Evolutionary conservation across 2,329 filamentous ascomycete genomes (phyloP).

Genomic region (Pyrenochaeta sp.): DNA sequence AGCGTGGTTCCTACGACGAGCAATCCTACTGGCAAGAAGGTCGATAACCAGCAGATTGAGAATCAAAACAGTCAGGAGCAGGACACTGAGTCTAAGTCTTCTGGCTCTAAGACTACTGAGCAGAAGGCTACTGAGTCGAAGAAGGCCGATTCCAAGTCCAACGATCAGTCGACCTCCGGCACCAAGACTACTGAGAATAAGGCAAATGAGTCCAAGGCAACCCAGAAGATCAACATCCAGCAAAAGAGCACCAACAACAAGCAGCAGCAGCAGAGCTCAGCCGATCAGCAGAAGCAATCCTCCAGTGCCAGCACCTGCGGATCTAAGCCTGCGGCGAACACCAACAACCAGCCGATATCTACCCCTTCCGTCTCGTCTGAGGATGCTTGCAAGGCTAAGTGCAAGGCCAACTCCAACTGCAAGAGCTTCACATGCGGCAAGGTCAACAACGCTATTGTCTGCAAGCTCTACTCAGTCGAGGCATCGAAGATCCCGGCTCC

Average conservation of each 20-base stretch:
- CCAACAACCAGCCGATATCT: constrained; percentile 14
- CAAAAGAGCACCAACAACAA: neutral
- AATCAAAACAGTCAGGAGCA: too few species aligned
- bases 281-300: constrained; percentile 7
- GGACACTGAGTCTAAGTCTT: neutral
- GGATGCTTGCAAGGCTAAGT: constrained; percentile 17
- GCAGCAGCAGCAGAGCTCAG: neutral
- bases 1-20: constrained; percentile 16
- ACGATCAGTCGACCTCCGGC: constrained; percentile 1
- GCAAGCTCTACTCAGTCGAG: neutral
- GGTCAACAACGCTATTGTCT: neutral
- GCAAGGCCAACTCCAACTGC: constrained; percentile 16
- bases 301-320: constrained; percentile 11
- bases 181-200: neutral
- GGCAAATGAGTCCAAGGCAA: neutral
- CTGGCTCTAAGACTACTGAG: neutral
- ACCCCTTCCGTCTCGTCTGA: constrained; percentile 13
- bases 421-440: constrained; percentile 20
- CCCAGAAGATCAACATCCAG: neutral
- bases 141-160: neutral
- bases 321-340: constrained; percentile 10
- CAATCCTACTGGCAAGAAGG: constrained; percentile 21
- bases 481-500: constrained; percentile 13
- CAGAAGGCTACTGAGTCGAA: too few species aligned
- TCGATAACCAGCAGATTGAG: too few species aligned